phyloP scores from a whole-genome alignment of 176 grass and related monocot genomes.

The Neostapfia colusana region DNA sequence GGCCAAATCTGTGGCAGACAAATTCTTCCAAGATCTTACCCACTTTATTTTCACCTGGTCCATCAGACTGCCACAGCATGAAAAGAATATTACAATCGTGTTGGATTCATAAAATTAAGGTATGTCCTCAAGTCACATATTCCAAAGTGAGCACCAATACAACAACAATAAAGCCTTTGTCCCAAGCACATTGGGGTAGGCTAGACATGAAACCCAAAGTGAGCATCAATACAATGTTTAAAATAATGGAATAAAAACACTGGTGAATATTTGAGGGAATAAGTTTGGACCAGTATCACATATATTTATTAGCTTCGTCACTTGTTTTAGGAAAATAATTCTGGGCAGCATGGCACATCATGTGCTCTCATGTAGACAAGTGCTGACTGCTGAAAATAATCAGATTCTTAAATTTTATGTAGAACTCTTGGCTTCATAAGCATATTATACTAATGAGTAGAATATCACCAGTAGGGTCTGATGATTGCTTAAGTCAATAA shows the following conservation, averaged over 20 bases:
- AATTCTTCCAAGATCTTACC: conserved; percentile 72
- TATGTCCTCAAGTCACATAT: neutral
- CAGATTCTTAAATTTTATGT: conserved; percentile 1
- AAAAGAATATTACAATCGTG: conserved; percentile 28
- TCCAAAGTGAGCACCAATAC: conserved; percentile 7
- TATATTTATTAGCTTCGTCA: conserved; percentile 7
- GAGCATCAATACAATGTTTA: neutral
- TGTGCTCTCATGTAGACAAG: conserved; percentile 8
- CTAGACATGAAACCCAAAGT: too few relatives aligned
- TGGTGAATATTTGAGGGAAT: conserved; percentile 15
- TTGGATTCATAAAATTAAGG: conserved; percentile 15
- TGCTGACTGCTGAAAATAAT: neutral
- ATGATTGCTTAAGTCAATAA: conserved; percentile 1
- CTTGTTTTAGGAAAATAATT: conserved; percentile 21
- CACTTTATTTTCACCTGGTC: conserved; percentile 48
- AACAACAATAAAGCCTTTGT: too few relatives aligned
- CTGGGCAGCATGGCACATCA: neutral
- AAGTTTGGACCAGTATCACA: conserved; percentile 10
- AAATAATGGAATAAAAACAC: conserved; percentile 3
- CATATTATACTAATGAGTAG: neutral
- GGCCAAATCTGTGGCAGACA: conserved; percentile 69
- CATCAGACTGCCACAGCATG: conserved; percentile 50
- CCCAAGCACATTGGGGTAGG: too few relatives aligned
- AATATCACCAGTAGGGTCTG: neutral
- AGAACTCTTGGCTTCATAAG: neutral